Base-by-base conservation (phyloP, 2,329 filamentous ascomycete species). In the Botrytis cinerea region DNA sequence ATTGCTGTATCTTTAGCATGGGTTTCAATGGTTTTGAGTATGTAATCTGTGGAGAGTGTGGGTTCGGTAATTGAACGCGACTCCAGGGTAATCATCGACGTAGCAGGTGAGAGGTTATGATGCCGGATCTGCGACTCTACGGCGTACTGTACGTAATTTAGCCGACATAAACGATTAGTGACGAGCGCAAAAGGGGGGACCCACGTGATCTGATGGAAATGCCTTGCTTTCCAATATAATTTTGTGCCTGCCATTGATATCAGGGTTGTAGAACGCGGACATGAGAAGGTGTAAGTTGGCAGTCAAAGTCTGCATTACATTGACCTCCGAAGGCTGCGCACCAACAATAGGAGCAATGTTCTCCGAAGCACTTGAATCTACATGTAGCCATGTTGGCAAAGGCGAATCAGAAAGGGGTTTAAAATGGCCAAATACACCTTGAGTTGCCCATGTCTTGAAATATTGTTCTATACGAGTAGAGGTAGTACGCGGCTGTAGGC, bases 181-280 rank as follows among this genome's bases (percentile, higher is more conserved):
- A 57, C 28, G 40, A 46, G 68, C n/a, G 61, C 38, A 20, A 48
- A 74, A 73, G 73, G 57, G 43, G 48, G n/a, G 62, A 80, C 87
- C 78, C 86, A 93, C 91, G 83, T 94, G 91, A 81, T 95, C 93
- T 81, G 91, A 93, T 0, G 93, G 93, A 79, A 95, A 95, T 0
- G 93, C 92, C 80, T 93, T 94, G 75, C 88, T 89, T 81, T 95
- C 93, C 45, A 95, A 86, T 74, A 95, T 91, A 76, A 95, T 92
- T 82, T 93, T 94, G 81, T 90, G 91, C 71, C 81, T 81, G 32
- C 83, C 83, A 57, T 83, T 83, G 83, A 87, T 77, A 12, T 88
- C 90, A 0, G 93, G 93, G 51, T 84, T 86, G 82, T 94, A 95
- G 83, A 95, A 95, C 78, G 92, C 92, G 48, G 90, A 88, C 90